Evolutionary conservation across 352 stramenopile genomes (phyloP), one percentile per base, ranked within the genome.

Genomic region (Globisporangium irregulare): DNA sequence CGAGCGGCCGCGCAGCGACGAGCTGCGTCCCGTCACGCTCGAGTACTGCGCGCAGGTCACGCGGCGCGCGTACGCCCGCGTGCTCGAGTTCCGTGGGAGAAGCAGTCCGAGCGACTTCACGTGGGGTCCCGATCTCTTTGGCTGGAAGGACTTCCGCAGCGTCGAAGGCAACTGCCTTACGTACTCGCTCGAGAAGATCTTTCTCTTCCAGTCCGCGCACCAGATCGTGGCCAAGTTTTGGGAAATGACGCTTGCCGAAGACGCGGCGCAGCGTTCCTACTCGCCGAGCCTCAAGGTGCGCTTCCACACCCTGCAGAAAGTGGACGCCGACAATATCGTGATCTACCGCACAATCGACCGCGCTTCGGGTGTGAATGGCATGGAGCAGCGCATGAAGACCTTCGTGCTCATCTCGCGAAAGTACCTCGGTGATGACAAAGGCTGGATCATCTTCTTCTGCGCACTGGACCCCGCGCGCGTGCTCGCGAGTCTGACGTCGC

Each of bases 301-400:
- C 14, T 71, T 71, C 43, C 66, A 68, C 59, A 54, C 68, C n/a
- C 18, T 71, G 14, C 66, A 71, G 46, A 59, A 10, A 9, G 59
- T 71, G 12, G 66, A 71, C 48, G 58, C 15, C n/a, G 20, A 66
- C 50, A 66, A 71, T 25, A 18, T 71, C 3, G 34, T 71, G 51
- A 64, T 68, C 66, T 71, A 71, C 43, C 59, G 66, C 18, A 71
- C 66, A 32, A 68, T 71, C 50, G 59, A 71, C n/a, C 66, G 55
- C 5, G n/a, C 32, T 6, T 10, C 20, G 0, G 36, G 59, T 3
- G 18, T 24, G 18, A 69, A 69, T 5, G 64, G 56, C 1, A 14
- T 69, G 1, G 51, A 66, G 36, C 51, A 59, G 36, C 59, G 58
- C 46, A 56, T 71, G 66, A 68, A 67, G n/a, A 67, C 66, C 3